Evolutionary conservation across 176 grass and related monocot species (phyloP).

Genomic region (Saccharum officinarum): DNA sequence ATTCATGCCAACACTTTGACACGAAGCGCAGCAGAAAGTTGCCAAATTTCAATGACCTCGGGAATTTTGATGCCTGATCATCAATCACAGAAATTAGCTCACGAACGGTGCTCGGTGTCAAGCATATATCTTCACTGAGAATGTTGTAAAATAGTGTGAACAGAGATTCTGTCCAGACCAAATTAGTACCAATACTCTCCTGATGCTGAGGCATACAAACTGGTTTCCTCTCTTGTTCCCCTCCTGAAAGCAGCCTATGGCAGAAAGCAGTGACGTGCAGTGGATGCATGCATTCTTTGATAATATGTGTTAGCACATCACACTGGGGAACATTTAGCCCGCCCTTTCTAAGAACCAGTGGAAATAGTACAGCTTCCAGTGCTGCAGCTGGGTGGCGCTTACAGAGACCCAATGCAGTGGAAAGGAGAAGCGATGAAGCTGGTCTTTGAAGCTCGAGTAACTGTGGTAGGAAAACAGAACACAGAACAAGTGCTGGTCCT

Average conservation of each 20-base stretch:
- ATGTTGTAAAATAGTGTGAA: constrained; percentile 73
- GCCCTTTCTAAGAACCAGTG: constrained; percentile 58
- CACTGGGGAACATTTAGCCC: constrained; percentile 62
- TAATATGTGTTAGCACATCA: constrained; percentile 56
- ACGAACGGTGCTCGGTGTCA: constrained; percentile 52
- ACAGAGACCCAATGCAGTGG: constrained; percentile 56
- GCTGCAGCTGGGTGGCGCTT: constrained; percentile 66
- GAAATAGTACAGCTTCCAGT: constrained; percentile 65
- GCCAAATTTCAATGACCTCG: constrained; percentile 72
- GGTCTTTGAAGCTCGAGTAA: constrained; percentile 57
- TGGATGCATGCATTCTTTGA: constrained; percentile 81
- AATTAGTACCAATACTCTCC: constrained; percentile 32
- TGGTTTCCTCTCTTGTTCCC: constrained; percentile 33
- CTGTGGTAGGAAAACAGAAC: constrained; percentile 70
- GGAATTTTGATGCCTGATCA: constrained; percentile 53
- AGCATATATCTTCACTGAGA: constrained; percentile 63
- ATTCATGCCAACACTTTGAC: constrained; percentile 48
- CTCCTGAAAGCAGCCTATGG: constrained; percentile 62
- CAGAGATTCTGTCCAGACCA: constrained; percentile 77
- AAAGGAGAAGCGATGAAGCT: constrained; percentile 62
- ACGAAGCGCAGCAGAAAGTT: constrained; percentile 73
- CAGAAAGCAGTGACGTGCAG: constrained; percentile 74
- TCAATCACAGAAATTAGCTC: constrained; percentile 58
- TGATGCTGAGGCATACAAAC: constrained; percentile 64
- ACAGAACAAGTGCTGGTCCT: constrained; percentile 56